Evolutionary conservation across 805 yeast genomes (phyloP).

Genomic region (Pichia pseudocactophila): DNA sequence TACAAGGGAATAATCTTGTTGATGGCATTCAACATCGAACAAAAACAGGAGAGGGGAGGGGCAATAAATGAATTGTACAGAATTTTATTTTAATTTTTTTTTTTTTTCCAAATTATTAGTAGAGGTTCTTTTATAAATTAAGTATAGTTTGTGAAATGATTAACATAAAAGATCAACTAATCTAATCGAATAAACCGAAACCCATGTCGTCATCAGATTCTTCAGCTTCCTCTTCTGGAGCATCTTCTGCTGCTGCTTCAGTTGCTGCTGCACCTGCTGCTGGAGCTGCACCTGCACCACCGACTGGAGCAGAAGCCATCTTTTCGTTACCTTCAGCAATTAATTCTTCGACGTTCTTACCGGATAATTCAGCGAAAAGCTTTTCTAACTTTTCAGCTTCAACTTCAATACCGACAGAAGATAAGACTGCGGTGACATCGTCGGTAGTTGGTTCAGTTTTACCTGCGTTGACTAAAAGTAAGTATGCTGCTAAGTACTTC

Average conservation of each 20-base stretch:
- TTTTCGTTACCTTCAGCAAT: conserved; percentile 75
- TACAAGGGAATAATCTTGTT: not conserved
- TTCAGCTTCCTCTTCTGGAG: conserved; percentile 43
- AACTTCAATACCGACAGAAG: conserved; percentile 72
- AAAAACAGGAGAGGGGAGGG: not conserved
- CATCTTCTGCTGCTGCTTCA: conserved; percentile 48
- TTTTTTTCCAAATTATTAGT: not conserved
- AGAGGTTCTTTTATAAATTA: conserved; percentile 9
- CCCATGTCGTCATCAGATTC: conserved; percentile 62
- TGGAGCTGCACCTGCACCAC: conserved; percentile 56
- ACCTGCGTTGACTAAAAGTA: conserved; percentile 83
- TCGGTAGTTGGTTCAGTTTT: conserved; percentile 73
- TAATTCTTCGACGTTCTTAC: conserved; percentile 66
- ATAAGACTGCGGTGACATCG: conserved; percentile 63
- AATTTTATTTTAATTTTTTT: not conserved
- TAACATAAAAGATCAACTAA: conserved; percentile 9
- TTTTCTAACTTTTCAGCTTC: conserved; percentile 67
- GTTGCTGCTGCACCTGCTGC: conserved; percentile 34
- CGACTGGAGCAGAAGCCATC: conserved; percentile 74
- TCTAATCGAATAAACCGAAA: conserved; percentile 94
- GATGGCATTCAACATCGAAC: not conserved
- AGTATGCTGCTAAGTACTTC: conserved; percentile 93
- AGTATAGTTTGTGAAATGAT: not conserved
- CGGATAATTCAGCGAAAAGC: conserved; percentile 68
- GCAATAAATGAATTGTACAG: not conserved